These are phyloP conservation scores for Mycosarcoma mackinlayi DNA, from an alignment of 1,284 basidiomycete species.

Conservation along the genomic window DNA sequence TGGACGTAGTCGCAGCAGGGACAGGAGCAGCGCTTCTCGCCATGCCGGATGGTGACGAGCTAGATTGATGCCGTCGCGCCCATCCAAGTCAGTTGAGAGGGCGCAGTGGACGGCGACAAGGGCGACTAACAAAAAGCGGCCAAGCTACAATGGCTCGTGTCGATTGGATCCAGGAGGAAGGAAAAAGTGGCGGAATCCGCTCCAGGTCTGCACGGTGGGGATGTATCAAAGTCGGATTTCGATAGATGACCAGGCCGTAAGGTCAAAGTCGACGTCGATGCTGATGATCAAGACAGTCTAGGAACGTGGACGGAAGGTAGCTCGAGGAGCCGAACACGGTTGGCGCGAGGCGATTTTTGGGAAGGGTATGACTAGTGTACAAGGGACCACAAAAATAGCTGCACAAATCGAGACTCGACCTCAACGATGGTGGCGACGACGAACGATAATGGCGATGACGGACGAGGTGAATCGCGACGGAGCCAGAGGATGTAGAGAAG, in stretches of 20 bases:
- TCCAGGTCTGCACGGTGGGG: slow-evolving; percentile 13
- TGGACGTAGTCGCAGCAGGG: slow-evolving; percentile 55
- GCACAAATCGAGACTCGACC: slow-evolving; percentile 14
- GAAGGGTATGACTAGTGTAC: slow-evolving; percentile 43
- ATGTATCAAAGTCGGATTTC: neutral
- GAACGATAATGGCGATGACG: slow-evolving; percentile 2
- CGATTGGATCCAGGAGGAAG: slow-evolving; percentile 20
- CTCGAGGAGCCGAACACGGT: neutral
- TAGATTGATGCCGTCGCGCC: slow-evolving; percentile 41
- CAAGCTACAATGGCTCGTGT: slow-evolving; percentile 2
- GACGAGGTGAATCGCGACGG: slow-evolving; percentile 9
- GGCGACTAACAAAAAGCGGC: slow-evolving; percentile 1
- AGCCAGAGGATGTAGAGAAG: slow-evolving; percentile 7
- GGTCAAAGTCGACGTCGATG: neutral
- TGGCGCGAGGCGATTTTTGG: slow-evolving; percentile 14
- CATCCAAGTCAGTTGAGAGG: slow-evolving; percentile 40
- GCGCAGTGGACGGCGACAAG: slow-evolving; percentile 28
- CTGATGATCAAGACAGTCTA: slow-evolving; percentile 9
- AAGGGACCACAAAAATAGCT: slow-evolving; percentile 26
- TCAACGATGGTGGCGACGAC: slow-evolving; percentile 11
- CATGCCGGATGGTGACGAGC: slow-evolving; percentile 50
- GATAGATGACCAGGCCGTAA: no score
- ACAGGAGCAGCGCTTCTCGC: slow-evolving; percentile 49
- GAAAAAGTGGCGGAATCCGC: slow-evolving; percentile 25
- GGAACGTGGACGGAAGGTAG: slow-evolving; percentile 1